Evolutionary conservation across 495 filamentous ascomycete species (phyloP).

Genomic region (Penicillium herquei): DNA sequence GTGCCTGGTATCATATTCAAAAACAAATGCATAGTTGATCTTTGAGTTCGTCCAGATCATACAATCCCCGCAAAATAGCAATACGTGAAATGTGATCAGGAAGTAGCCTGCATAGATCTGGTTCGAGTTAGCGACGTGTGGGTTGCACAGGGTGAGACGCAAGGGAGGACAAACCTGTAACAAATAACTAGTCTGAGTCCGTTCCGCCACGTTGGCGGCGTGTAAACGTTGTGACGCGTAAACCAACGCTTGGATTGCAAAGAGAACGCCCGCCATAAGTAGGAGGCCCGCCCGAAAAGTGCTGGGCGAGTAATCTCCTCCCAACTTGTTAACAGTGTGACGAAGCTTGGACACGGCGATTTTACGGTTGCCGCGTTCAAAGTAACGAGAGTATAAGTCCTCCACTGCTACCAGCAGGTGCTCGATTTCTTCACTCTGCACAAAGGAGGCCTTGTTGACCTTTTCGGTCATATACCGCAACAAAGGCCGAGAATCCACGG

Average conservation of each 20-base stretch:
- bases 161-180: conserved; percentile 54
- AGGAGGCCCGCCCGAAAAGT: conserved; percentile 80
- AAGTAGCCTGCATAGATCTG: conserved; percentile 88
- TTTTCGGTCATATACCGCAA: conserved; percentile 88
- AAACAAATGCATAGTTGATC: conserved; percentile 95
- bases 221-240: conserved; percentile 57
- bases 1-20: conserved; percentile 88
- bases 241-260: conserved; percentile 72
- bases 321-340: conserved; percentile 58
- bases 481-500: conserved; percentile 70
- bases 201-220: conserved; percentile 43
- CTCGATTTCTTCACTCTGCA: conserved; percentile 78
- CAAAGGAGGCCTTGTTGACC: conserved; percentile 87
- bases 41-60: conserved; percentile 76
- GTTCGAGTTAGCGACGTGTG: conserved; percentile 23
- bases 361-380: conserved; percentile 87
- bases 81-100: conserved; percentile 67
- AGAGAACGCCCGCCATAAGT: conserved; percentile 69
- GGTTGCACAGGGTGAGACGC: background rate
- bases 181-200: conserved; percentile 66
- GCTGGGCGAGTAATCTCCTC: conserved; percentile 69
- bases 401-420: conserved; percentile 74
- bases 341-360: conserved; percentile 83
- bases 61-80: conserved; percentile 76
- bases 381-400: conserved; percentile 89